Evolutionary conservation across 2,329 filamentous ascomycete genomes (phyloP).

Genomic region (Scedosporium apiospermum): DNA sequence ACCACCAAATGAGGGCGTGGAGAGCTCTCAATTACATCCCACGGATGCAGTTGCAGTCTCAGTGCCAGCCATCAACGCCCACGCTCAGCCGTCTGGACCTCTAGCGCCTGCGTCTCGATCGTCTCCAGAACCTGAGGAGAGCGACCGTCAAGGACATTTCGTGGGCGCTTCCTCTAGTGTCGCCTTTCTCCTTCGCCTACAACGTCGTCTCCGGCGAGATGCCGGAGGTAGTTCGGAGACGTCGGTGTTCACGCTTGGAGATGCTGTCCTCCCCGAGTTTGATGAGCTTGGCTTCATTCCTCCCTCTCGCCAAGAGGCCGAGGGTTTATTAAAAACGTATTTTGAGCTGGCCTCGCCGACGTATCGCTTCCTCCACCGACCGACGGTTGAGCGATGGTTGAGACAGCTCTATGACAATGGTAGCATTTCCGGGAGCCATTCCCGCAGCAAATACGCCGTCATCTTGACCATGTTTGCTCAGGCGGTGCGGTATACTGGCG

Average conservation of each 20-base stretch:
- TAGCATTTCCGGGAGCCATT: background rate
- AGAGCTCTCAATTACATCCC: too few species aligned
- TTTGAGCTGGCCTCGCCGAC: slow-evolving; percentile 26
- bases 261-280: background rate
- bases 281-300: background rate
- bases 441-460: background rate
- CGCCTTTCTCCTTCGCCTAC: background rate
- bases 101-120: background rate
- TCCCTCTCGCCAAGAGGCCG: background rate
- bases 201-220: background rate
- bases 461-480: background rate
- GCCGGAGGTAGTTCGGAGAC: background rate
- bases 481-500: background rate
- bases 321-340: slow-evolving; percentile 20
- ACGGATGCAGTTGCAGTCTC: background rate
- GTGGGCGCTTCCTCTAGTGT: background rate
- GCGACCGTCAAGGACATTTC: background rate
- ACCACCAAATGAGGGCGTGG: too few species aligned
- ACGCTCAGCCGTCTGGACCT: background rate
- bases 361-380: slow-evolving; percentile 26
- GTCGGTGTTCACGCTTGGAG: slow-evolving; percentile 1
- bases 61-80: background rate
- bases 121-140: background rate
- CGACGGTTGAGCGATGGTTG: slow-evolving; percentile 26
- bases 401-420: slow-evolving; percentile 26